These are phyloP conservation scores for Teunomyces kruisii DNA, from an alignment of 805 yeast genomes.

Conservation along the genomic window DNA sequence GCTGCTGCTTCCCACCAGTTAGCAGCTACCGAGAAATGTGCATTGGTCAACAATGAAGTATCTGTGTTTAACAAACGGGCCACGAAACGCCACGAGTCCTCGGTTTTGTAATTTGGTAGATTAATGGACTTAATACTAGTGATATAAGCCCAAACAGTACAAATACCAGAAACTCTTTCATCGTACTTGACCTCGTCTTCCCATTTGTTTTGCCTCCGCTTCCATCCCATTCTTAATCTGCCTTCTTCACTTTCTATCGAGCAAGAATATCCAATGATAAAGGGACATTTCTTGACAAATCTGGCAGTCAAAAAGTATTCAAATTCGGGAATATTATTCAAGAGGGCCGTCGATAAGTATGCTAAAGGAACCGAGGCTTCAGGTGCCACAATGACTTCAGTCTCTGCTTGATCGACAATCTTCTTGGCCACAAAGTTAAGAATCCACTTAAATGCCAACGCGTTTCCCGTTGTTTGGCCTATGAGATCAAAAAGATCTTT, in stretches of 20 bases:
- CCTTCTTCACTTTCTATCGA: slow-evolving; percentile 79
- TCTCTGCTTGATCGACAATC: slow-evolving; percentile 85
- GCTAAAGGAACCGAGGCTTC: slow-evolving; percentile 80
- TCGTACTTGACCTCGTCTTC: slow-evolving; percentile 67
- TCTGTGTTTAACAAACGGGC: slow-evolving; percentile 69
- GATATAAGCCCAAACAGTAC: slow-evolving; percentile 75
- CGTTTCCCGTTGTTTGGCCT: slow-evolving; percentile 44
- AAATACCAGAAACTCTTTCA: slow-evolving; percentile 86
- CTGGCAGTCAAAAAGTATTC: slow-evolving; percentile 68
- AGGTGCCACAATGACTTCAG: slow-evolving; percentile 81
- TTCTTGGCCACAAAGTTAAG: slow-evolving; percentile 84
- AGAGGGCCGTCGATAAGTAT: slow-evolving; percentile 53
- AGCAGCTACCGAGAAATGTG: slow-evolving; percentile 69
- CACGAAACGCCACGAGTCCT: slow-evolving; percentile 63
- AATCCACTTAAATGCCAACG: slow-evolving; percentile 66
- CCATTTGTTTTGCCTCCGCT: slow-evolving; percentile 54
- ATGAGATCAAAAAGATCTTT: slow-evolving; percentile 53
- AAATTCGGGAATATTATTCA: slow-evolving; percentile 50
- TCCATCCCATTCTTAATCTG: slow-evolving; percentile 85
- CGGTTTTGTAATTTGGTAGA: slow-evolving; percentile 5
- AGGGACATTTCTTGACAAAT: slow-evolving; percentile 88
- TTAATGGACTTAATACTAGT: slow-evolving; percentile 45
- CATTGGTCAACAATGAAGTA: slow-evolving; percentile 50
- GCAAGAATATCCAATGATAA: slow-evolving; percentile 79
- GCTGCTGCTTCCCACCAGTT: slow-evolving; percentile 94